A percentile compares a stretch with the other conserved stretches of the same genome.
Evolutionary conservation across 306 rosid genomes (phyloP).

Genomic region (Vigna hirtella): DNA sequence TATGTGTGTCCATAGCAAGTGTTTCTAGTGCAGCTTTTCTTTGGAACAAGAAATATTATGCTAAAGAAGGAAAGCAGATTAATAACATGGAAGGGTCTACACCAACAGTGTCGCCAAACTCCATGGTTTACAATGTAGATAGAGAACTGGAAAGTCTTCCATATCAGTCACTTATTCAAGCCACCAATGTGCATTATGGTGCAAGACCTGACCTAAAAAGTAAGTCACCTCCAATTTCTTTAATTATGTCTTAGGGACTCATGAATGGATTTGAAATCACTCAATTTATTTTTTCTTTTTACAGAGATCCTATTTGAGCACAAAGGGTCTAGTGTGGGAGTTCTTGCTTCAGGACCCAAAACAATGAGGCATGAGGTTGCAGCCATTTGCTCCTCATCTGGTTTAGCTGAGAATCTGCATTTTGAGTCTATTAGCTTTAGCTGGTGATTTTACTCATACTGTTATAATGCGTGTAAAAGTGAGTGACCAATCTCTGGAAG

Average conservation of each 20-base stretch:
- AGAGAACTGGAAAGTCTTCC: constrained; percentile 78
- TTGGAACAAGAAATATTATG: constrained; percentile 57
- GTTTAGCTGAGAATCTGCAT: constrained; percentile 65
- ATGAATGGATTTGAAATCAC: constrained; percentile 20
- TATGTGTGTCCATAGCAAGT: constrained; percentile 57
- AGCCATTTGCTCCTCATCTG: constrained; percentile 73
- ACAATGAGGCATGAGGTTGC: constrained; percentile 80
- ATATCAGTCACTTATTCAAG: constrained; percentile 50
- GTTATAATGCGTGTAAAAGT: background rate
- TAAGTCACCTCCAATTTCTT: constrained; percentile 49
- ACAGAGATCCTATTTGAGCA: constrained; percentile 58
- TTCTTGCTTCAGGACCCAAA: constrained; percentile 74
- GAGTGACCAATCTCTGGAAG: background rate
- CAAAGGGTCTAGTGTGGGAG: constrained; percentile 68
- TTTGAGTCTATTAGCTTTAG: constrained; percentile 78
- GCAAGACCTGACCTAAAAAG: constrained; percentile 72
- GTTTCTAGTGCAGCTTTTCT: constrained; percentile 52
- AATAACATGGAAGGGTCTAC: constrained; percentile 56
- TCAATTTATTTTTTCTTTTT: background rate
- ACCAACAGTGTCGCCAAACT: constrained; percentile 51
- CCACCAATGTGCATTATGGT: constrained; percentile 70
- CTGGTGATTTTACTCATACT: constrained; percentile 58
- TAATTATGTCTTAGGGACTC: background rate
- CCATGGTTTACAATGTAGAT: constrained; percentile 49
- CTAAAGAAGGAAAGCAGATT: constrained; percentile 54